A percentile compares a stretch with the other conserved stretches of the same genome.
Conservation (phyloP, 352 stramenopile genomes). For the Globisporangium alternatum region DNA sequence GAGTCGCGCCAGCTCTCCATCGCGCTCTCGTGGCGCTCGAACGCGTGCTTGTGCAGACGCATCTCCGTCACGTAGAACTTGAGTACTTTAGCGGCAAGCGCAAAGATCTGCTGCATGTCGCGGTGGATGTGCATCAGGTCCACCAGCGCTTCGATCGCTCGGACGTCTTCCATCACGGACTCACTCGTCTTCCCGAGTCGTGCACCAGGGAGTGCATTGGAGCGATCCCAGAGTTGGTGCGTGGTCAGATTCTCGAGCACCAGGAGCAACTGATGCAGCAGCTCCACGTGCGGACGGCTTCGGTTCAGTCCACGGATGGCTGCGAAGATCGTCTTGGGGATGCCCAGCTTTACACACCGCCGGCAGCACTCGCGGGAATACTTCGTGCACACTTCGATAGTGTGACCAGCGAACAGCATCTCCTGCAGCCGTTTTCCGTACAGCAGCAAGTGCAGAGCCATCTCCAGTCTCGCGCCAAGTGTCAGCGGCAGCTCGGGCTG, state of each 20-base stretch:
- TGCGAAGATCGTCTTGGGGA: conserved; percentile 89
- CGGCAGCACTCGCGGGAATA: conserved; percentile 90
- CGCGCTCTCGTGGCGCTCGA: conserved; percentile 3
- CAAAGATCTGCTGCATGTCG: conserved; percentile 84
- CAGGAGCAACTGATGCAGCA: conserved; percentile 87
- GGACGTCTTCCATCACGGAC: conserved; percentile 50
- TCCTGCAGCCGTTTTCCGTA: conserved; percentile 88
- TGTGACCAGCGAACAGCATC: conserved; percentile 90
- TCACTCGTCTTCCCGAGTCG: conserved; percentile 38
- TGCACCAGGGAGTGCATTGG: conserved; percentile 6
- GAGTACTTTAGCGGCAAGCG: conserved; percentile 57
- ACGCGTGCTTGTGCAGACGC: conserved; percentile 19
- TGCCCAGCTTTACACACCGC: conserved; percentile 84
- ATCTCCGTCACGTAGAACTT: conserved; percentile 53
- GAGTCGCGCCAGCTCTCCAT: conserved; percentile 45
- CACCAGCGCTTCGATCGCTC: conserved; percentile 85
- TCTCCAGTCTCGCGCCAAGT: conserved; percentile 55
- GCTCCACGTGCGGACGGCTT: conserved; percentile 92
- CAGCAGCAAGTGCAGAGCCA: conserved; percentile 69
- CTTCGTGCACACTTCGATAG: conserved; percentile 90
- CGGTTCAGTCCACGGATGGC: conserved; percentile 93
- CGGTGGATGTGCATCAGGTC: conserved; percentile 95
- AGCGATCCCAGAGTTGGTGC: conserved; percentile 42
- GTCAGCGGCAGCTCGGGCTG: conserved; percentile 43
- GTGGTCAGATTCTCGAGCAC: conserved; percentile 87